Base-by-base conservation (phyloP, 140 eudicot genomes). In the Senecio squalidus region DNA sequence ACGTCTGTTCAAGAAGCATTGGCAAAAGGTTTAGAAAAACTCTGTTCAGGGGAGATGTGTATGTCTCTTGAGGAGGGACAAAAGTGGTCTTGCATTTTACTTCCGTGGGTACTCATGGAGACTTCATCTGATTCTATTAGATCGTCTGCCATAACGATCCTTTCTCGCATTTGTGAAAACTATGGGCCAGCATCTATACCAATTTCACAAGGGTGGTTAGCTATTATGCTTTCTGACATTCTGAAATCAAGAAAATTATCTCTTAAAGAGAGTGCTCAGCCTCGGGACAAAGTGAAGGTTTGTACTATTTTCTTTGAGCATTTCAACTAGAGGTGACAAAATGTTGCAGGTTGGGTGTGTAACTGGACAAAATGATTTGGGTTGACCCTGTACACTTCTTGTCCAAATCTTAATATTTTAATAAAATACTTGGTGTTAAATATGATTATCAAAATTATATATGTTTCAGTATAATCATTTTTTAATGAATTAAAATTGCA, bases 121-220 rank as follows among this genome's bases (percentile, higher is more conserved):
- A 50, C 16, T 45, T 81, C 94, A 43, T 76, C 98, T 50, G 92
- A 78, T 54, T 34, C 71, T 21, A 76, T 84, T 27, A 76, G 84
- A 60, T 74, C 85, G 62, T 83, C 94, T 18, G 91, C 96, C 15
- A 76, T 73, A 55, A 81, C 69, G 16, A 77, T 83, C 54, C 91
- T 91, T 60, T 78, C 96, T 30, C 75, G 74, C 64, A 74, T 86
- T 63, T 83, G 90, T 70, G 94, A 91, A 54, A 91, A 86, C 44
- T 73, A 83, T 81, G 98, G 98, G 40, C 96, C 96, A 43, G 78
- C 81, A 45, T 77, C 94, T 31, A 48, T 91, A 40, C 94, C 91
- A 1, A 83, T 91, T 59, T 91, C 98, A 60, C 95, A 86, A 79
- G 98, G 85, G 53, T 91, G 98, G 96, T 66, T 91, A 64, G 82